phyloP scores from a whole-genome alignment of 2,329 filamentous ascomycete genomes.

The Didymella segeticola region DNA sequence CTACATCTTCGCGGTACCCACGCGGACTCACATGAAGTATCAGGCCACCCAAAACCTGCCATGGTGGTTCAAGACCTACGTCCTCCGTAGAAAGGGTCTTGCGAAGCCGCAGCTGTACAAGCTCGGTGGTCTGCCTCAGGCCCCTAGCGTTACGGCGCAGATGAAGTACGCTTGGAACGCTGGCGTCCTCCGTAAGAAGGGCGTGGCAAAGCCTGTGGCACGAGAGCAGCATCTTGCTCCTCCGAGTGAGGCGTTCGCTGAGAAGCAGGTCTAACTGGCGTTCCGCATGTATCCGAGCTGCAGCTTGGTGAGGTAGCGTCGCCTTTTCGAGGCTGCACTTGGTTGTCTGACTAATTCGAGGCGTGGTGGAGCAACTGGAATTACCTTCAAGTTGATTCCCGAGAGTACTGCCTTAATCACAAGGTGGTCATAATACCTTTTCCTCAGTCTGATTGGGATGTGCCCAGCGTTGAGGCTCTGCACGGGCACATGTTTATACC shows the following conservation, averaged over 20 bases:
- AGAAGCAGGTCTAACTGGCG: slow-evolving; percentile 25
- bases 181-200: slow-evolving; percentile 28
- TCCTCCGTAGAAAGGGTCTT: slow-evolving; percentile 48
- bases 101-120: slow-evolving; percentile 50
- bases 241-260: slow-evolving; percentile 13
- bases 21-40: slow-evolving; percentile 50
- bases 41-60: slow-evolving; percentile 43
- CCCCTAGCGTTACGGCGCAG: slow-evolving; percentile 26
- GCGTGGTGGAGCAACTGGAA: background rate
- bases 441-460: background rate
- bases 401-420: background rate
- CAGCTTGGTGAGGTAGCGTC: background rate
- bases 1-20: slow-evolving; percentile 58
- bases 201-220: slow-evolving; percentile 22
- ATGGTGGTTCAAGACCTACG: slow-evolving; percentile 56
- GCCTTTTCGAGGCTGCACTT: too few relatives aligned
- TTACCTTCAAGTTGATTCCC: too few relatives aligned
- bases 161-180: slow-evolving; percentile 31
- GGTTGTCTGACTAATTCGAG: background rate
- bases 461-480: background rate
- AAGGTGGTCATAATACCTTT: background rate
- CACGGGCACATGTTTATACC: slow-evolving; percentile 14
- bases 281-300: too few relatives aligned
- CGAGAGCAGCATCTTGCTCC: slow-evolving; percentile 17
- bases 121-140: slow-evolving; percentile 34